phyloP scores from a whole-genome alignment of 2,329 filamentous ascomycete species.

The Botryotinia convoluta region DNA sequence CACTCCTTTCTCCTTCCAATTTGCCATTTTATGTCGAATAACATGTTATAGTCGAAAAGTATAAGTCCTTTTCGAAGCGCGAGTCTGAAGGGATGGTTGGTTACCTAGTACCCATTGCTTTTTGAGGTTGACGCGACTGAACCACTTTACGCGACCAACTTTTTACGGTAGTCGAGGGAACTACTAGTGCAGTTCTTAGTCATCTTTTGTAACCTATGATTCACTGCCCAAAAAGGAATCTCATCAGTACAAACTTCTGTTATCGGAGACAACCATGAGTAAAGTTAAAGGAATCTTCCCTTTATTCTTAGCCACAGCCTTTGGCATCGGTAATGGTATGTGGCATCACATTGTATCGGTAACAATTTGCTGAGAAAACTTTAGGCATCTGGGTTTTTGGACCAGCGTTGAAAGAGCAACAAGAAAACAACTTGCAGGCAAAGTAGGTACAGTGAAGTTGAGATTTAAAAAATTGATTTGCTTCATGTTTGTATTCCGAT shows the following conservation, averaged over 20 bases:
- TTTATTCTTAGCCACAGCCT: slow-evolving; percentile 32
- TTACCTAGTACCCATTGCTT: neutral
- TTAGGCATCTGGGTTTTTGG: slow-evolving; percentile 36
- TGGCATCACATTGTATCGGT: neutral
- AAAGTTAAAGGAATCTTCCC: slow-evolving; percentile 33
- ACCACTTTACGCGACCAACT: slow-evolving; percentile 17
- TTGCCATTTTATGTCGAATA: slow-evolving; percentile 34
- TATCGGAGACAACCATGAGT: slow-evolving; percentile 29
- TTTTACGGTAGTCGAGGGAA: neutral
- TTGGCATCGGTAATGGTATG: slow-evolving; percentile 38
- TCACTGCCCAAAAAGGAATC: neutral
- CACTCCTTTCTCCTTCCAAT: slow-evolving; percentile 40
- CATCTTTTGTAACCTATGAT: neutral
- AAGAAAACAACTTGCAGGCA: slow-evolving; percentile 26
- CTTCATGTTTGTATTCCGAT: neutral
- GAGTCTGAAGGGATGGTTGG: neutral
- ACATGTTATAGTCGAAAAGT: slow-evolving; percentile 27
- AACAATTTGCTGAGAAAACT: neutral
- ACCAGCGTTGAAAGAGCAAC: slow-evolving; percentile 35
- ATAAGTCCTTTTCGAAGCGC: slow-evolving; percentile 7
- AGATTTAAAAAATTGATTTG: neutral
- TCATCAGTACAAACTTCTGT: neutral
- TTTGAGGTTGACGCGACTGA: slow-evolving; percentile 21
- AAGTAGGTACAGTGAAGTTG: slow-evolving; percentile 22
- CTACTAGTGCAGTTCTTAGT: neutral